Percentiles rank a stretch among this genome's conserved stretches.
Conservation (phyloP, 2,329 filamentous ascomycete species). For the Diaporthe vexans region DNA sequence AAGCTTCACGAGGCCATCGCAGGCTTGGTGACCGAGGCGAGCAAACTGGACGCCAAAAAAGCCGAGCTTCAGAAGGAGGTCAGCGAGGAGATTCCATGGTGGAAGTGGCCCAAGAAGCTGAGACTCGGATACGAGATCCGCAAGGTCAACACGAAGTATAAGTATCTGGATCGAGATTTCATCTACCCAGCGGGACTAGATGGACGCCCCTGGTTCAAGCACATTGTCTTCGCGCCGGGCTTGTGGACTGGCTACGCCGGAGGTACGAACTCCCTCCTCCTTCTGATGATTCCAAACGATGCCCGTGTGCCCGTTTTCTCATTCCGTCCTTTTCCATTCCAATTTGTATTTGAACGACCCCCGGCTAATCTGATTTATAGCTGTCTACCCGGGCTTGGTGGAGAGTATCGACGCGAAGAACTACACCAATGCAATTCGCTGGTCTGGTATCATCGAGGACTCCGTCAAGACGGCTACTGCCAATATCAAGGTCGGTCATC, state of each 20-base stretch:
- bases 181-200: conserved; percentile 83
- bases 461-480: conserved; percentile 54
- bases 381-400: conserved; percentile 73
- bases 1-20: conserved; percentile 51
- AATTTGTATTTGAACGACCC: neutral
- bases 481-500: conserved; percentile 41
- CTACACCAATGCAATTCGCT: conserved; percentile 69
- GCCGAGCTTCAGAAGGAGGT: conserved; percentile 53
- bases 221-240: conserved; percentile 92
- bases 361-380: conserved; percentile 50
- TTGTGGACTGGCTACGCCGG: conserved; percentile 93
- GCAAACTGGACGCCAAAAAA: conserved; percentile 58
- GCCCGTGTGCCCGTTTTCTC: conserved; percentile 86
- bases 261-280: conserved; percentile 59
- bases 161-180: conserved; percentile 85
- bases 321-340: neutral
- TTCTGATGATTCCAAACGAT: conserved; percentile 65
- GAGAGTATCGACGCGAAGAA: conserved; percentile 74
- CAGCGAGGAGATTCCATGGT: conserved; percentile 60
- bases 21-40: conserved; percentile 34
- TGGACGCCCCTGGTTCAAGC: conserved; percentile 89
- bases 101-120: conserved; percentile 77
- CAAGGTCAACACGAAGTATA: conserved; percentile 83
- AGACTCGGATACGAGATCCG: conserved; percentile 74
- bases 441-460: conserved; percentile 70